Base-by-base conservation (phyloP, 2,329 filamentous ascomycete species). In the Aulographum hederae region DNA sequence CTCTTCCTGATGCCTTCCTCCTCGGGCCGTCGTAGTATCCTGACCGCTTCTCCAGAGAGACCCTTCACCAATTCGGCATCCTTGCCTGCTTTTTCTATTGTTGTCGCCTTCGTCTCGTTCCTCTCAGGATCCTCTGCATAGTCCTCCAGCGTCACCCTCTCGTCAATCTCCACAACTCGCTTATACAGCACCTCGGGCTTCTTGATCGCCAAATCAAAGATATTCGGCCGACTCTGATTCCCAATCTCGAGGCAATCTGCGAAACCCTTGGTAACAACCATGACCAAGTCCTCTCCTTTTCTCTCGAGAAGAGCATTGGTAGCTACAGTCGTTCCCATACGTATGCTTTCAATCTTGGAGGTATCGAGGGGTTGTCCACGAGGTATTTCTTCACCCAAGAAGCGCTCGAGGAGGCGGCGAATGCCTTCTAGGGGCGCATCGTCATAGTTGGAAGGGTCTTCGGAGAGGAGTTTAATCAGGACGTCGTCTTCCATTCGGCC, bases 261-360 rank as follows among this genome's bases (percentile, higher is more conserved):
- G 61, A 93, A 93, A 0, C 85, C 85, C 41, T 73, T 75, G 1
- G 81, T 93, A 8, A 91, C 80, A 1, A 93, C 71, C 53, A 94
- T 67, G 11, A 80, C 84, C 47, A 89, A 86, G 42, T 71, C 73
- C 56, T 92, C 84, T 30, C 85, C 85, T 53, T 93, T 93, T 35
- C 85, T 65, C 53, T 94, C 85, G 2, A 94, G 63, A 34, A 94
- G 56, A 0, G 85, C 85, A 51, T 94, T 94, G 1, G 85, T 94
- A 6, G 85, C 85, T 10, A 94, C 84, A 0, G 85, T 94, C 2
- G 85, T 94, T 28, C 85, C 85, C 85, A 94, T 94, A 30, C 85
- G 76, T 49, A 94, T 93, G 34, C 78, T 84, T 43, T 89, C 80
- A 43, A 94, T 91, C 46, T 73, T 58, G 13, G 73, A 69, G 1